Evolutionary conservation across 2,329 filamentous ascomycete genomes (phyloP).

Genomic region (Zopfia rhizophila): DNA sequence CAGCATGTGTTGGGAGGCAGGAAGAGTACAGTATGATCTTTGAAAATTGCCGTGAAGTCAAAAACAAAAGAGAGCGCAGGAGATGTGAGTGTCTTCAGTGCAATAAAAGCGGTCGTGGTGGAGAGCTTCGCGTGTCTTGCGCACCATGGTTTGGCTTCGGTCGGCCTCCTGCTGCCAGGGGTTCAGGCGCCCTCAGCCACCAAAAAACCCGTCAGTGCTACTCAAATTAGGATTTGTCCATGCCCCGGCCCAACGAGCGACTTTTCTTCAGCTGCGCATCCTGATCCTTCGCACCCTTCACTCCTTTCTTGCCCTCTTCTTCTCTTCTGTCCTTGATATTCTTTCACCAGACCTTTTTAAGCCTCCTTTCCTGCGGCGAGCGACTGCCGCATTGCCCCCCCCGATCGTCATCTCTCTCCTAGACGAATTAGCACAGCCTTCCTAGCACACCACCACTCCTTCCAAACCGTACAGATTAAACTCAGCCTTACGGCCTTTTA

Average conservation of each 20-base stretch:
- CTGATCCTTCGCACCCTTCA: constrained; percentile 9
- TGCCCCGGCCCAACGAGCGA: constrained; percentile 1
- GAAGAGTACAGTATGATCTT: too few relatives aligned
- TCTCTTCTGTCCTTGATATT: constrained; percentile 10
- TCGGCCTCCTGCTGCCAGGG: too few relatives aligned
- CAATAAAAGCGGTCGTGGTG: too few relatives aligned
- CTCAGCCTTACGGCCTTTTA: too few relatives aligned
- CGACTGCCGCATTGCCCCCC: constrained; percentile 1
- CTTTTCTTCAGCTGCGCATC: constrained; percentile 16
- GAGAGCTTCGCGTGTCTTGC: too few relatives aligned
- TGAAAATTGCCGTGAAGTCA: too few relatives aligned
- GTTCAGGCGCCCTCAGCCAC: constrained; percentile 4
- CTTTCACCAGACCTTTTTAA: background rate
- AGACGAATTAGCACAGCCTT: too few relatives aligned
- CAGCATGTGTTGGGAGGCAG: constrained; percentile 11
- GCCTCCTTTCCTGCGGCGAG: background rate
- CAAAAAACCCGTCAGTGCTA: background rate
- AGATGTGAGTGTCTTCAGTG: too few relatives aligned
- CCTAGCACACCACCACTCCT: too few relatives aligned
- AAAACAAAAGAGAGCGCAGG: too few relatives aligned
- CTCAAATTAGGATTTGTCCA: constrained; percentile 9
- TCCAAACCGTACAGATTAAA: too few relatives aligned
- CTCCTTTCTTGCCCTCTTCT: constrained; percentile 9
- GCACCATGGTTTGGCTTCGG: too few relatives aligned
- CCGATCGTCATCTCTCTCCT: constrained; percentile 18